Evolutionary conservation across 306 rosid species (phyloP).

Genomic region (Quillaja saponaria): DNA sequence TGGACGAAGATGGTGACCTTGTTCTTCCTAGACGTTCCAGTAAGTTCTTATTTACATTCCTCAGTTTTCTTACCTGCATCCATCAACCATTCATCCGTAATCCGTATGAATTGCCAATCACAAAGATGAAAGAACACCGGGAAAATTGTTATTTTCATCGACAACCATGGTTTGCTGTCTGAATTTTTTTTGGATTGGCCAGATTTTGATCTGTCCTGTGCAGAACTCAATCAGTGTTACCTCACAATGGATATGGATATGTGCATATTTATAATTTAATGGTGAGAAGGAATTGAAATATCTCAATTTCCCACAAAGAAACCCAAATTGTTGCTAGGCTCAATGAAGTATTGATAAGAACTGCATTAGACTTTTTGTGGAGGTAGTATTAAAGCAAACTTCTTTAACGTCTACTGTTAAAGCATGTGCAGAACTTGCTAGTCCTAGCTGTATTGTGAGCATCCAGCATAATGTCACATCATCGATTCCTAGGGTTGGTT

Average conservation of each 20-base stretch:
- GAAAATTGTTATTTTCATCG: not conserved
- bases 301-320: too few species aligned
- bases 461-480: conserved; percentile 85
- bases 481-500: conserved; percentile 79
- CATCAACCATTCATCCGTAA: too few species aligned
- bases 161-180: not conserved
- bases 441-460: conserved; percentile 26
- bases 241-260: not conserved
- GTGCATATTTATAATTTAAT: not conserved
- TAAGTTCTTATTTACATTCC: conserved; percentile 24
- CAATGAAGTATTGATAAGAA: too few species aligned
- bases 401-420: too few species aligned
- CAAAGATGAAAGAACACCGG: conserved; percentile 5
- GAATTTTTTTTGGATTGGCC: too few species aligned
- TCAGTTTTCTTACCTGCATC: not conserved
- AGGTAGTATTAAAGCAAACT: too few species aligned
- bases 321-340: not conserved
- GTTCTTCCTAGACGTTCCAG: conserved; percentile 63
- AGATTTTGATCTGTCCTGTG: not conserved
- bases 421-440: conserved; percentile 36
- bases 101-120: not conserved
- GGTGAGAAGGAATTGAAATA: too few species aligned
- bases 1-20: conserved; percentile 81
- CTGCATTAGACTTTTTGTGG: too few species aligned
- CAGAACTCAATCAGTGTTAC: not conserved